Conservation (phyloP, 2,329 filamentous ascomycete genomes). For the Fusarium oxysporum region DNA sequence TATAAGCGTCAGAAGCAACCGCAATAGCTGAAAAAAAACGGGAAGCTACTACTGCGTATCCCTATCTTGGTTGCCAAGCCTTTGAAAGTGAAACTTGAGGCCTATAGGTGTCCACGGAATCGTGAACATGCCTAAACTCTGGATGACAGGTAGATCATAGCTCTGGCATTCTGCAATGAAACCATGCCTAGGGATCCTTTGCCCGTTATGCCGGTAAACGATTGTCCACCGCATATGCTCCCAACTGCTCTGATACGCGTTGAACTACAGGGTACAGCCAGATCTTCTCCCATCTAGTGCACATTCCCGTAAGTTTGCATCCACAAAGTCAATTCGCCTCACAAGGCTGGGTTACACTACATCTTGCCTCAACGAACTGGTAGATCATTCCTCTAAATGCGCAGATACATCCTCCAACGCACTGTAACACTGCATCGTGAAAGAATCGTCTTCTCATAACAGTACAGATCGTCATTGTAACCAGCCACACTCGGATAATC, state of each 20-base stretch:
- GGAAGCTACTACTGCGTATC: too few relatives aligned
- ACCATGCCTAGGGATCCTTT: not conserved
- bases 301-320: not conserved
- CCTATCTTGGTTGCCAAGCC: too few relatives aligned
- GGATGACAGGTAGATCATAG: too few relatives aligned
- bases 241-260: not conserved
- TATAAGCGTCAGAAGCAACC: too few relatives aligned
- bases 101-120: too few relatives aligned
- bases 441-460: not conserved
- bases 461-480: constrained; percentile 5
- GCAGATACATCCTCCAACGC: not conserved
- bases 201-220: not conserved
- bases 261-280: not conserved
- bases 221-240: too few relatives aligned
- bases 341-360: constrained; percentile 19
- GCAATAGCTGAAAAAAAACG: too few relatives aligned
- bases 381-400: constrained; percentile 16
- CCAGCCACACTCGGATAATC: constrained; percentile 6
- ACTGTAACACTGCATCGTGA: constrained; percentile 25
- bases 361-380: not conserved
- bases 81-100: too few relatives aligned
- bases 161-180: not conserved
- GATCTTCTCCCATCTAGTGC: not conserved
- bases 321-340: constrained; percentile 9
- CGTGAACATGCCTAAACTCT: too few relatives aligned